phyloP scores from a whole-genome alignment of 2,329 filamentous ascomycete species.

The Phaeophleospora eucalypticola region DNA sequence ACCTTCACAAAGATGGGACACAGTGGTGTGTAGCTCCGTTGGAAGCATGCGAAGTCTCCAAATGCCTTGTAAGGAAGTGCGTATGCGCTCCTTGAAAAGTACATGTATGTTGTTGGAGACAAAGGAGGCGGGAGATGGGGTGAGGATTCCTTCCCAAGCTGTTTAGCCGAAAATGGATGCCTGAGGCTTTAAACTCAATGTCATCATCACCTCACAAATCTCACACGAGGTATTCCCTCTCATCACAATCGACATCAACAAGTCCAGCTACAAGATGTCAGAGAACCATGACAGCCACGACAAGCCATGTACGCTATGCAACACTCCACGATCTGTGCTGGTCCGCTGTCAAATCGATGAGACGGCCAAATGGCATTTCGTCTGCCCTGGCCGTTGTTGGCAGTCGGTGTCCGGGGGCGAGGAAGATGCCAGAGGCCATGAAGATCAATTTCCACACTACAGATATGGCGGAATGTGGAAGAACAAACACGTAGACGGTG shows the following conservation, averaged over 20 bases:
- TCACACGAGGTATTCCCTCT: neutral
- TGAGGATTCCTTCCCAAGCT: no score
- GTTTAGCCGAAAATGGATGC: no score
- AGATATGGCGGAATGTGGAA: constrained; percentile 43
- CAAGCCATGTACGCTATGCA: constrained; percentile 42
- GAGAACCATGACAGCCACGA: constrained; percentile 13
- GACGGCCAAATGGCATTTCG: constrained; percentile 40
- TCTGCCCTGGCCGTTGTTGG: constrained; percentile 45
- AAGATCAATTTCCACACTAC: constrained; percentile 35
- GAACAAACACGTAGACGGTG: constrained; percentile 36
- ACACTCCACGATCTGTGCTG: constrained; percentile 35
- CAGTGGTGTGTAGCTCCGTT: no score
- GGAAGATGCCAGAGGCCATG: constrained; percentile 36
- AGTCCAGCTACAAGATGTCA: neutral
- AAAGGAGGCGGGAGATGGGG: no score
- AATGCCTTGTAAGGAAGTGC: no score
- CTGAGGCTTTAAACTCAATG: neutral
- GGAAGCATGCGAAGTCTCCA: no score
- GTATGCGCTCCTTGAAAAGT: no score
- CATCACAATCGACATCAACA: neutral
- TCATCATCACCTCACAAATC: neutral
- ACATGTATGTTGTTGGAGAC: no score
- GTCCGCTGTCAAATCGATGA: constrained; percentile 44
- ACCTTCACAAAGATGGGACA: no score
- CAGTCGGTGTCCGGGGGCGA: constrained; percentile 41